A percentile compares a stretch with the other conserved stretches of the same genome.
phyloP scores from a whole-genome alignment of 768 basidiomycete species.

The Hericium alpestre region DNA sequence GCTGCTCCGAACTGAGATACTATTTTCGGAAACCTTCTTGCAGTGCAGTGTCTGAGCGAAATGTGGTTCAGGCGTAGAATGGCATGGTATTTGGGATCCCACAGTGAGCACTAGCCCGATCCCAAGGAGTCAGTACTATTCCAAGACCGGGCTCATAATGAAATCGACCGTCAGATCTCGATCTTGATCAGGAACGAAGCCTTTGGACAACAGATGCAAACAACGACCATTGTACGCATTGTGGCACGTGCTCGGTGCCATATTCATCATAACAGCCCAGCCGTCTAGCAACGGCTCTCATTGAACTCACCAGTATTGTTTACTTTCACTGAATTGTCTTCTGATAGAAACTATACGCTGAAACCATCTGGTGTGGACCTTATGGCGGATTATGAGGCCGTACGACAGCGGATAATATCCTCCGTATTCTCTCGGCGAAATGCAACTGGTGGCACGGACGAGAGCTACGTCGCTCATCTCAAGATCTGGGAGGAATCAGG shows the following conservation, averaged over 20 bases:
- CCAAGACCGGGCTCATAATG: no score
- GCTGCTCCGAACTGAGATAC: not conserved
- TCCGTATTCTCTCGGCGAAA: conserved; percentile 76
- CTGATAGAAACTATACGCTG: no score
- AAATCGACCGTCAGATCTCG: not conserved
- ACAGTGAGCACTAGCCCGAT: not conserved
- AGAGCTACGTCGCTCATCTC: conserved; percentile 77
- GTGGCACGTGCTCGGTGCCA: not conserved
- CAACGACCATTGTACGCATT: not conserved
- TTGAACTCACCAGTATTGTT: not conserved
- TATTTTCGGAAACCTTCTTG: no score
- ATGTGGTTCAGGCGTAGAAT: no score
- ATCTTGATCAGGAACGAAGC: conserved; percentile 7
- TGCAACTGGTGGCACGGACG: conserved; percentile 52
- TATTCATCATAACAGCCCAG: not conserved
- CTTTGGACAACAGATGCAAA: conserved; percentile 16
- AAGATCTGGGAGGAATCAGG: conserved; percentile 90
- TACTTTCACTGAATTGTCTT: not conserved
- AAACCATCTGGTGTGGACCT: no score
- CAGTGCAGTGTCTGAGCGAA: no score
- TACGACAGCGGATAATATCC: conserved; percentile 61
- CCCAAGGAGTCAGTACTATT: not conserved
- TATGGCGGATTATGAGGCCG: conserved; percentile 37
- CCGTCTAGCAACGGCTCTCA: not conserved
- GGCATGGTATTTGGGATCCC: not conserved